Evolutionary conservation across 495 filamentous ascomycete species (phyloP), one percentile per base, ranked within the genome.

Genomic region (Bryoglossum gracile): DNA sequence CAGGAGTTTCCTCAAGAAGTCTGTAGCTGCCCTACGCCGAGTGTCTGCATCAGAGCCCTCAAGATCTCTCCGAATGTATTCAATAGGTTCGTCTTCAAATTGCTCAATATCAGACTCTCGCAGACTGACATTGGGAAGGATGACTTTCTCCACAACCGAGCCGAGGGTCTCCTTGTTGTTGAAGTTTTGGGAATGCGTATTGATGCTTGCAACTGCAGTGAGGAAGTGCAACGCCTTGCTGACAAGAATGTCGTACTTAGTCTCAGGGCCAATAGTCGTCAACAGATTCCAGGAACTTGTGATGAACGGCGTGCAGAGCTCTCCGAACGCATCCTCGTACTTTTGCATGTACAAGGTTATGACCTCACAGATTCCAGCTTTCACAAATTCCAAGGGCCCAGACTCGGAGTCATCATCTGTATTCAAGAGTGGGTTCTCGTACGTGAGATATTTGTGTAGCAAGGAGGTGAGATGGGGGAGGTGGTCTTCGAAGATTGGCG

Each of bases 71-170:
- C 94, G 76, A 59, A 97, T 97, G 65, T 94, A 99, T 62, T 99
- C 94, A 62, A 99, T 96, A 2, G 94, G 94, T 63, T 99, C 94
- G 58, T 99, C 94, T 62, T 97, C 94, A 55, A 97, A 95, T 28
- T 94, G 73, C 62, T 99, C 94, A 50, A 94, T 80, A 50, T 99
- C 94, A 2, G 89, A 87, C 53, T 94, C 89, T 59, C 94, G 79
- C 18, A 99, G 73, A 10, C 80, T 81, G 43, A 97, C 80, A 54
- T 96, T 99, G 26, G 94, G 94, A 45, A 99, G 67, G 37, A 99
- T 82, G 21, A 96, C 94, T 68, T 94, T 94, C 65, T 96, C 87
- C 26, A 95, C 83, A 19, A 99, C 84, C 58, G 95, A 83, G 19
- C 74, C 71, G 45, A 96, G 66, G 2, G 83, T 82, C 13, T 70